Percentiles rank a stretch among this genome's conserved stretches.
phyloP scores from a whole-genome alignment of 2,329 filamentous ascomycete species.

The Penicillium hesseltinei region DNA sequence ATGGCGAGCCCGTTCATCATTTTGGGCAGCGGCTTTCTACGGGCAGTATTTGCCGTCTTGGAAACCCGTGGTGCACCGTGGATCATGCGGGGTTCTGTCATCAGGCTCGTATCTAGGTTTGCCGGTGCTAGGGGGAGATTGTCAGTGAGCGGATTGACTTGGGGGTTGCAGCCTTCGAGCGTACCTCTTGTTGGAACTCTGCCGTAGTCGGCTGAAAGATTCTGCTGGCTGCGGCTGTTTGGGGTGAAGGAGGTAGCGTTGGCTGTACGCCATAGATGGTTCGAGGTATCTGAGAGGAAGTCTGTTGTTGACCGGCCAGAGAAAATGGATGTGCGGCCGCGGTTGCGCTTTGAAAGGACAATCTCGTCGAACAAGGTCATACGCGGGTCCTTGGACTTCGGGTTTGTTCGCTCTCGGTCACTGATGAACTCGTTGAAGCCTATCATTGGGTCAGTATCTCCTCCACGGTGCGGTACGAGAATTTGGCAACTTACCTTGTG shows the following conservation, averaged over 20 bases:
- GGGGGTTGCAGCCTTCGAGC: constrained; percentile 19
- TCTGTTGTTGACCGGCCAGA: constrained; percentile 50
- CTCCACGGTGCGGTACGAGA: not conserved
- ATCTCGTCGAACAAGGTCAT: constrained; percentile 65
- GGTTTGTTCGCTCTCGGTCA: constrained; percentile 57
- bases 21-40: constrained; percentile 44
- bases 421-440: constrained; percentile 65
- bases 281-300: constrained; percentile 61
- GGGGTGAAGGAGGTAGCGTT: constrained; percentile 57
- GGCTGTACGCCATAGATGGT: constrained; percentile 64
- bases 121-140: constrained; percentile 63
- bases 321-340: constrained; percentile 58
- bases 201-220: constrained; percentile 51
- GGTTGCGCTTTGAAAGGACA: constrained; percentile 62
- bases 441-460: constrained; percentile 25
- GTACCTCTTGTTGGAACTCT: constrained; percentile 51
- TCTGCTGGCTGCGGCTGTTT: constrained; percentile 48
- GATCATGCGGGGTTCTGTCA: constrained; percentile 88
- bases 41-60: constrained; percentile 43
- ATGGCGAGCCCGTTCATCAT: constrained; percentile 43
- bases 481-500: constrained; percentile 51
- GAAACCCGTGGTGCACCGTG: constrained; percentile 74
- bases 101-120: constrained; percentile 78
- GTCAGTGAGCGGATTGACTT: constrained; percentile 31
- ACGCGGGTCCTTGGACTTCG: constrained; percentile 52